These are phyloP conservation scores for Hepatocystis sp. DNA, from an alignment of 169 alveolate genomes.

Conservation along the genomic window DNA sequence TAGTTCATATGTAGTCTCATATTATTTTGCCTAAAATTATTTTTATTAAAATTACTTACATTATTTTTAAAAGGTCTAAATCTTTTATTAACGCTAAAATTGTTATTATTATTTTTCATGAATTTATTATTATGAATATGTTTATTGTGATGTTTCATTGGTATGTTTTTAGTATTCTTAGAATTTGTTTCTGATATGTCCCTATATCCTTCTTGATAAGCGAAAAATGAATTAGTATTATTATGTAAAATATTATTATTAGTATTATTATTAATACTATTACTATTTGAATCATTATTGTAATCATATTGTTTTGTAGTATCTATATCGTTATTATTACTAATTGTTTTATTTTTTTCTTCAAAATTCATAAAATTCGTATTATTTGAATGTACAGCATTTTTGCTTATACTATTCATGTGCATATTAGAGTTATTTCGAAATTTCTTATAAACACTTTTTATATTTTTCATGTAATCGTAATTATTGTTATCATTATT, in stretches of 20 bases:
- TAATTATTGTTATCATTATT: neutral
- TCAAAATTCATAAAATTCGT: neutral
- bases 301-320: neutral
- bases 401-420: neutral
- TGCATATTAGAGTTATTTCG: neutral
- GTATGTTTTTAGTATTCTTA: neutral
- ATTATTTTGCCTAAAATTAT: neutral
- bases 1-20: neutral
- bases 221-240: neutral
- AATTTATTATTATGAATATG: neutral
- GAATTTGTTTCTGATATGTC: slow-evolving; percentile 3
- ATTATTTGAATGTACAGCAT: neutral
- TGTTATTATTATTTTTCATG: slow-evolving; percentile 8
- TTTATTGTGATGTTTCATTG: neutral
- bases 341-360: neutral
- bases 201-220: neutral
- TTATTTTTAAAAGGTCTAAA: slow-evolving; percentile 6
- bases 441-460: neutral
- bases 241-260: neutral
- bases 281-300: neutral
- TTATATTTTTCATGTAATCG: slow-evolving; percentile 2
- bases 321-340: slow-evolving; percentile 1
- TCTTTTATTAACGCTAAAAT: slow-evolving; percentile 11
- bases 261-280: neutral
- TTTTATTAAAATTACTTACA: slow-evolving; percentile 1